Evolutionary conservation across 345 rosid genomes (phyloP), one percentile per base, ranked within the genome.

Genomic region (Lepidium didymum): DNA sequence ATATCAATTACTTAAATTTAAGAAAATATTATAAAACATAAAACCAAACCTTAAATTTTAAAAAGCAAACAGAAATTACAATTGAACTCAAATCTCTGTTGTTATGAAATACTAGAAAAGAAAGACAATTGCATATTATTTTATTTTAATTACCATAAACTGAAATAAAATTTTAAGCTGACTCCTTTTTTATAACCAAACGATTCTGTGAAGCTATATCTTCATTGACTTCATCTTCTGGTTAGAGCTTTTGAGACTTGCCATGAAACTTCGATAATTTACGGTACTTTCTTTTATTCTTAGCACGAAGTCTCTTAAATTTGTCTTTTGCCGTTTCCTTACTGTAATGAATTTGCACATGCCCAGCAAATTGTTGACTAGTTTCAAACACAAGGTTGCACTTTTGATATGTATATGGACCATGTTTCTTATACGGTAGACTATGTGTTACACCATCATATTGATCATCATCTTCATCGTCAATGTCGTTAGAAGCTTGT

Each of bases 381-480:
- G 47, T 58, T 6, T 47, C 51, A 15, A 47, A 69, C 21, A 58
- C 43, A 10, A n/a, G 5, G 0, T 16, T 40, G n/a, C 74, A 59
- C 9, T 38, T 59, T 0, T 47, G 43, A 49, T 67, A 69, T 18
- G 66, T 69, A 38, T 69, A 59, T 38, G 67, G 67, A 25, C 52
- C 73, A 2, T 69, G 40, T 18, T 58, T 59, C 10, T 27, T 49
- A 31, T 12, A 59, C 1, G 66, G 59, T 59, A 49, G 12, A 33
- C 74, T 69, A 58, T 69, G 64, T 1, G 52, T 69, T 10, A 42
- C 51, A 29, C 74, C 59, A 57, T 58, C 58, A 11, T 69, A 69
- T 1, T 9, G 27, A 47, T 5, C 57, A 4, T 23, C 42, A 8
- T 40, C 59, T 19, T 56, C 55, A 12, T 0, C 14, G 43, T 44